A percentile compares a stretch with the other conserved stretches of the same genome.
Conservation (phyloP, 2,329 filamentous ascomycete genomes). For the Diplodia mutila region DNA sequence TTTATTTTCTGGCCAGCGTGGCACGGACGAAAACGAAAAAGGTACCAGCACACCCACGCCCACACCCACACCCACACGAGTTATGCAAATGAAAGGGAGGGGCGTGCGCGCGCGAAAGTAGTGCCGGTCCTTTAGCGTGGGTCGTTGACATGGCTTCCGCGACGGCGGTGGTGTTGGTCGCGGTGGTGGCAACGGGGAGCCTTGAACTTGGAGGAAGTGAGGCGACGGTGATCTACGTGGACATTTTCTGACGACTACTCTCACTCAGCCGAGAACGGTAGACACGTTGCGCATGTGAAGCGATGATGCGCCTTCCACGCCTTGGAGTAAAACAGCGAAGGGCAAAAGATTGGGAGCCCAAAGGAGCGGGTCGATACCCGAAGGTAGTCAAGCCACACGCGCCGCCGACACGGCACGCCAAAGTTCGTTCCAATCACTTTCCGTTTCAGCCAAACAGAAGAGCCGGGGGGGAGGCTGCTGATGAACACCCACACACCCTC, state of each 20-base stretch:
- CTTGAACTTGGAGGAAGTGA: not conserved
- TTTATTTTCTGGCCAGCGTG: not conserved
- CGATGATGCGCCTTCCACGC: not conserved
- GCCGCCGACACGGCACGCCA: not conserved
- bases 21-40: slow-evolving; percentile 13
- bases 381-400: not conserved
- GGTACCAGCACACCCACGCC: not conserved
- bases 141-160: not conserved
- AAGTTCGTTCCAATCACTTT: not conserved
- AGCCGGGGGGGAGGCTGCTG: not conserved
- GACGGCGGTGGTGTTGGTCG: no score
- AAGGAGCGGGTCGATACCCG: slow-evolving; percentile 19
- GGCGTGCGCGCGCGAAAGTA: not conserved
- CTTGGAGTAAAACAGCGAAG: no score
- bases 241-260: not conserved
- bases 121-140: not conserved
- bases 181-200: not conserved
- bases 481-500: not conserved
- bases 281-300: not conserved
- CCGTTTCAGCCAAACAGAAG: not conserved
- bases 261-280: not conserved
- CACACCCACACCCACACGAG: no score
- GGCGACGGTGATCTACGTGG: not conserved
- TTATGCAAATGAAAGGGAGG: not conserved
- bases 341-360: not conserved